phyloP scores from a whole-genome alignment of 345 rosid species.

The Raphanus sativus region DNA sequence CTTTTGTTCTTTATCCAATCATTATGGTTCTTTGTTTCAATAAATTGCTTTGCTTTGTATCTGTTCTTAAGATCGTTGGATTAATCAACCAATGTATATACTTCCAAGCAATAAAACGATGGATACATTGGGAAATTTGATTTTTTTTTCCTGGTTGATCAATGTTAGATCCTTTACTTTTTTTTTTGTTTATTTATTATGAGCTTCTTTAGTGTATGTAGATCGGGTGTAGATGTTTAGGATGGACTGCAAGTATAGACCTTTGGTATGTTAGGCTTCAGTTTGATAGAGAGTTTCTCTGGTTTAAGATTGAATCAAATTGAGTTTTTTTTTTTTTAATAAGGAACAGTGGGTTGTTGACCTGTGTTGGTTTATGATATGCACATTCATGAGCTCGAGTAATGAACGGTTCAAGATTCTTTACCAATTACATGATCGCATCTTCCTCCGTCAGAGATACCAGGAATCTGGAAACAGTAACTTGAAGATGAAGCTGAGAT shows the following conservation, averaged over 20 bases:
- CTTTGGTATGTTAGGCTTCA: background rate
- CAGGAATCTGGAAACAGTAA: background rate
- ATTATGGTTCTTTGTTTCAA: background rate
- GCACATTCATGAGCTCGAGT: background rate
- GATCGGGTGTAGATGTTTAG: background rate
- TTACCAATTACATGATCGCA: background rate
- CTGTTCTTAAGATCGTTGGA: background rate
- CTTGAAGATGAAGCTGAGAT: background rate
- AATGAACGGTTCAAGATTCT: background rate
- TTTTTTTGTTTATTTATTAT: background rate
- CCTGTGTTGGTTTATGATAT: background rate
- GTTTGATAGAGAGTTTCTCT: background rate
- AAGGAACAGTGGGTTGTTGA: background rate
- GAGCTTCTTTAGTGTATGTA: background rate
- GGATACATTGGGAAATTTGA: background rate
- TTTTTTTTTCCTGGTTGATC: background rate
- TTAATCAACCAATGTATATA: constrained; percentile 2
- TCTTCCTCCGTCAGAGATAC: background rate
- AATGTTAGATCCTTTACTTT: background rate
- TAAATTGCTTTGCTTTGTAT: background rate
- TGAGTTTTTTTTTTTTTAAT: background rate
- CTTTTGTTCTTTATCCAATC: background rate
- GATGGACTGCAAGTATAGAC: background rate
- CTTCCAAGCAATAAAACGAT: background rate
- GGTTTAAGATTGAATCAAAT: background rate